Percentiles rank a stretch among this genome's conserved stretches.
These are phyloP conservation scores for Magnusiomyces fungicola DNA, from an alignment of 1,139 yeast genomes.

Conservation along the genomic window DNA sequence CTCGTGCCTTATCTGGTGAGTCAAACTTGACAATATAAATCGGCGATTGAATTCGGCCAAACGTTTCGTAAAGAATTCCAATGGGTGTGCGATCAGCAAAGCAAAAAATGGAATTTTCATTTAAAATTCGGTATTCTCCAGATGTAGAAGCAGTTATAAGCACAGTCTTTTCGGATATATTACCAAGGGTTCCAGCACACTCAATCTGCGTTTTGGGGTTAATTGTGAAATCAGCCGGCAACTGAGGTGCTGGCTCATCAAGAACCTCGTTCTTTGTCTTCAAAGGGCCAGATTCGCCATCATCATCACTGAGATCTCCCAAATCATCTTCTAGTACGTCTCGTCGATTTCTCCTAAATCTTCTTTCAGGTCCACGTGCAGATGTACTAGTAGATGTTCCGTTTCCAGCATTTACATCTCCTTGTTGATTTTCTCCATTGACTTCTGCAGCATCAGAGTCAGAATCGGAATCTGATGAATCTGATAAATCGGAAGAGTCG, in stretches of 20 bases:
- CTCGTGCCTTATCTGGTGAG: slow-evolving; percentile 41
- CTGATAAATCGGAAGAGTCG: slow-evolving; percentile 19
- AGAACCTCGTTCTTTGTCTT: slow-evolving; percentile 66
- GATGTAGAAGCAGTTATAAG: slow-evolving; percentile 69
- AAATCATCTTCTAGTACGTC: slow-evolving; percentile 21
- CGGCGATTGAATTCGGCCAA: slow-evolving; percentile 86
- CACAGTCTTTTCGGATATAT: slow-evolving; percentile 64
- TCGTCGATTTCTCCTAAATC: slow-evolving; percentile 7
- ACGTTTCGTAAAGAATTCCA: slow-evolving; percentile 85
- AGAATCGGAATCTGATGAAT: slow-evolving; percentile 23
- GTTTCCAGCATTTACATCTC: slow-evolving; percentile 18
- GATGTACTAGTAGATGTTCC: slow-evolving; percentile 5
- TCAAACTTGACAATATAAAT: slow-evolving; percentile 69
- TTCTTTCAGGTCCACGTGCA: slow-evolving; percentile 8
- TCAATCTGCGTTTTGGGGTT: slow-evolving; percentile 59
- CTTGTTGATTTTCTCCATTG: slow-evolving; percentile 13
- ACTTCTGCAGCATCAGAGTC: slow-evolving; percentile 19
- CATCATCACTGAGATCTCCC: slow-evolving; percentile 15
- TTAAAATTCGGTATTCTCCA: slow-evolving; percentile 78
- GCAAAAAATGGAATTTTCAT: slow-evolving; percentile 76
- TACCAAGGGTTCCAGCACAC: slow-evolving; percentile 61
- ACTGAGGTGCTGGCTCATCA: slow-evolving; percentile 59
- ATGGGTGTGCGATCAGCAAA: slow-evolving; percentile 61
- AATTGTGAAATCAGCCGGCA: slow-evolving; percentile 62
- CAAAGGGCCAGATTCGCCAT: slow-evolving; percentile 48